Evolutionary conservation across 306 rosid species (phyloP), one percentile per base, ranked within the genome.

Genomic region (Carpinus fangiana): DNA sequence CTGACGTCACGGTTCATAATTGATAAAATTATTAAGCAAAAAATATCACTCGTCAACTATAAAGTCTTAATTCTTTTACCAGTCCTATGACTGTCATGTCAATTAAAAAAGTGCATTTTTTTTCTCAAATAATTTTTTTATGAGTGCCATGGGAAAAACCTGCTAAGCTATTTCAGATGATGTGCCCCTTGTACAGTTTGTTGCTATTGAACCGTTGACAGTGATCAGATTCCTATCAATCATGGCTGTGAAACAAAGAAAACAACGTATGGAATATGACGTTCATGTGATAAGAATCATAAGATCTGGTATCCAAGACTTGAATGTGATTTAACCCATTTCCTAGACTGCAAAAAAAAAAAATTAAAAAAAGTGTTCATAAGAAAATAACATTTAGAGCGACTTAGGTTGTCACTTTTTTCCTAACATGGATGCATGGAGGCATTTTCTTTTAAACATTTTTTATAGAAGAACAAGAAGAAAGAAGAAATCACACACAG

Each of bases 241-340:
- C 79, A 61, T 69, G 75, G 12, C 23, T 41, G 14, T 73, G 78
- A 67, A 53, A 46, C 72, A 38, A 51, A 68, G 53, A 66, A 73
- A 48, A 43, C 34, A 57, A 7, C 52, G 64, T 76, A 34, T 57
- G 47, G 20, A 21, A 47, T 62, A 52, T 18, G 41, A 36, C 57
- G 17, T 60, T 47, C 79, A 64, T 66, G 79, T 53, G 86, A 81
- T 82, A 74, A 23, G 26, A 23, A 23, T 23, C 26, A 23, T 23
- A 23, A 45, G 81, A 85, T 85, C 77, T 82, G 55, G 72, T 55
- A 20, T 78, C 53, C 77, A 54, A 75, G 55, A 68, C 26, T 53
- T 74, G 12, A 79, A 71, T 78, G 78, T 76, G 86, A 82, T 73
- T 70, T 83, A 76, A 67, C 78, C 47, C 51, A 72, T 46, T 66